Base-by-base conservation (phyloP, 371 early-diverging fungal species). In the Apophysomyces sp. region DNA sequence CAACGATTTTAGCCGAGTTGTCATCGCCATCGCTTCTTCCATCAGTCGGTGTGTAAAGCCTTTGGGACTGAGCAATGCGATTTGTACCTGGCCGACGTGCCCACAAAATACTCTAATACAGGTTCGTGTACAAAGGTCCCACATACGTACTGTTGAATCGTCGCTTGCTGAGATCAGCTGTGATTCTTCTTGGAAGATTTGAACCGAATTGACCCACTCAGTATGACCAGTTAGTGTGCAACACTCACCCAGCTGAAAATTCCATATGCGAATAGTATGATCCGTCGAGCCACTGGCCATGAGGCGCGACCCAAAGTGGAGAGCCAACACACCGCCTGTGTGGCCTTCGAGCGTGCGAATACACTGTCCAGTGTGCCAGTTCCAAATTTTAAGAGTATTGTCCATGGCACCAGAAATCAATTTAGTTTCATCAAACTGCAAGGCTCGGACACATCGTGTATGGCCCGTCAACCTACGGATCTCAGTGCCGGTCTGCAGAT, bases 361-460 rank as follows among this genome's bases (percentile, higher is more conserved):
- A 63, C 92, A 91, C 32, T 89, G 76, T 29, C 96, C 98, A 4
- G 90, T 91, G 52, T 93, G 91, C 71, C 94, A 92, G 77, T 97
- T 94, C 99, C 99, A 99, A 52, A 99, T 91, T 63, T 92, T 84
- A 15, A 99, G 85, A 0, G 97, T 97, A 29, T 92, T 86, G 67
- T 99, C 99, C 76, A 92, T 89, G 9, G 95, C 91, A 7, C 93
- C 94, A 4, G 94, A 89, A 16, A 95, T 88, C 29, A 94, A 76
- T 69, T 90, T 93, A 64, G 86, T 84, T 31, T 89, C 89, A 65
- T 93, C 92, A 68, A 94, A 93, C 57, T 92, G 95, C 6, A 98
- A 81, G 1, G 92, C 92, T 1, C 95, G 83, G 0, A 99, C 91
- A 18, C 91, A 89, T 3, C 90, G 85, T 8, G 89, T 87, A 78